phyloP scores from a whole-genome alignment of 371 early-diverging fungal genomes.

The Mucor saturninus region DNA sequence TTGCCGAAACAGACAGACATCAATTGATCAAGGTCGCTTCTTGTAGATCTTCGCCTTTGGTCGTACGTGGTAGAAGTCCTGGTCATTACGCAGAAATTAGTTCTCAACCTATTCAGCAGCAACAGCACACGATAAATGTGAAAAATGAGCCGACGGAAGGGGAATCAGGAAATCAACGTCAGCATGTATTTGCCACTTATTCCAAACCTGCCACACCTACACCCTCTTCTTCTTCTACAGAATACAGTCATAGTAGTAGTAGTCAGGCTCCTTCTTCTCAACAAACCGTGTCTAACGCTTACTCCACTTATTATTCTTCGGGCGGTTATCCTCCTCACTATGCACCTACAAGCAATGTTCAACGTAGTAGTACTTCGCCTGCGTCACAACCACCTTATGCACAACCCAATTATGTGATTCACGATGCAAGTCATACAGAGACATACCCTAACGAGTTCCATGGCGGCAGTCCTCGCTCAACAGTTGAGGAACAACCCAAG shows the following conservation, averaged over 20 bases:
- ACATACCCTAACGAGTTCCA: conserved; percentile 17
- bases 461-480: neutral
- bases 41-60: conserved; percentile 71
- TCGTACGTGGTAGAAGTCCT: conserved; percentile 86
- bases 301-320: conserved; percentile 6
- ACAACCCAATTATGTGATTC: conserved; percentile 19
- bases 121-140: too few relatives aligned
- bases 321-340: conserved; percentile 5
- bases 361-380: conserved; percentile 13
- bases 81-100: conserved; percentile 74
- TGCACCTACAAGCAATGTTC: neutral
- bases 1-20: conserved; percentile 59
- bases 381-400: conserved; percentile 18
- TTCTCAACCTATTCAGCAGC: neutral
- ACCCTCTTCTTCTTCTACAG: conserved; percentile 3
- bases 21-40: conserved; percentile 56
- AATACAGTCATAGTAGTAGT: neutral
- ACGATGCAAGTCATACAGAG: conserved; percentile 13
- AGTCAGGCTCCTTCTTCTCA: neutral
- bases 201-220: neutral
- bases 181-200: conserved; percentile 9
- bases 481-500: conserved; percentile 6
- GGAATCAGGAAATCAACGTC: neutral
- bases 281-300: neutral
- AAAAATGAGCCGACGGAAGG: too few relatives aligned